Evolutionary conservation across 2,329 filamentous ascomycete species (phyloP).

Genomic region (Ceratocystis albifundus): DNA sequence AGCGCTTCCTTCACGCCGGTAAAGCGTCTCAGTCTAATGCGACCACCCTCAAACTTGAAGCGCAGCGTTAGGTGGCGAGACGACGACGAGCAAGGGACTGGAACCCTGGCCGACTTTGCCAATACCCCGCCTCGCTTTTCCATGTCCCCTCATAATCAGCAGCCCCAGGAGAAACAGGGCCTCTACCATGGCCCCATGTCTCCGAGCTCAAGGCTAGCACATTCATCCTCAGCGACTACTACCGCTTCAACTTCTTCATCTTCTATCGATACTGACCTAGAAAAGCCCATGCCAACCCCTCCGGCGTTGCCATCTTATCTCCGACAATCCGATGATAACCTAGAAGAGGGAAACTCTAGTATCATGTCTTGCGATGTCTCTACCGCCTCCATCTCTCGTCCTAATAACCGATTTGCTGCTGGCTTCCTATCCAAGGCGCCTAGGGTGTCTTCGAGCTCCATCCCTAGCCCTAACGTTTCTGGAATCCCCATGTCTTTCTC

Average conservation of each 20-base stretch:
- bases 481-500: conserved; percentile 15
- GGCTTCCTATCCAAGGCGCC: conserved; percentile 19
- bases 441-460: conserved; percentile 6
- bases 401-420: conserved; percentile 21
- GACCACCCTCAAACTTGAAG: conserved; percentile 43
- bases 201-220: conserved; percentile 3
- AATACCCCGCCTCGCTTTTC: conserved; percentile 52
- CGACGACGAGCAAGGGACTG: conserved; percentile 75
- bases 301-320: conserved; percentile 21
- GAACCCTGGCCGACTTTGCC: conserved; percentile 78
- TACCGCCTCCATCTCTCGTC: conserved; percentile 16
- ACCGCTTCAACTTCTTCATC: conserved; percentile 30
- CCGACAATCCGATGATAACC: conserved; percentile 8
- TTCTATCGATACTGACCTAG: conserved; percentile 25
- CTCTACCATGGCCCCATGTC: conserved; percentile 3
- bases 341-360: conserved; percentile 19
- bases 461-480: conserved; percentile 17
- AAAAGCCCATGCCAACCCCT: conserved; percentile 19
- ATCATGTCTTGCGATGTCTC: conserved; percentile 21
- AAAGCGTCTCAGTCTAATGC: conserved; percentile 41
- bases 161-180: conserved; percentile 34
- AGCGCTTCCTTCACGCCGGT: conserved; percentile 70
- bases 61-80: conserved; percentile 84
- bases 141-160: conserved; percentile 34
- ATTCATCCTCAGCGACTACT: neutral